Percentiles rank a stretch among this genome's conserved stretches.
Conservation (phyloP, 257 asterid species). For the Fraxinus excelsior region DNA sequence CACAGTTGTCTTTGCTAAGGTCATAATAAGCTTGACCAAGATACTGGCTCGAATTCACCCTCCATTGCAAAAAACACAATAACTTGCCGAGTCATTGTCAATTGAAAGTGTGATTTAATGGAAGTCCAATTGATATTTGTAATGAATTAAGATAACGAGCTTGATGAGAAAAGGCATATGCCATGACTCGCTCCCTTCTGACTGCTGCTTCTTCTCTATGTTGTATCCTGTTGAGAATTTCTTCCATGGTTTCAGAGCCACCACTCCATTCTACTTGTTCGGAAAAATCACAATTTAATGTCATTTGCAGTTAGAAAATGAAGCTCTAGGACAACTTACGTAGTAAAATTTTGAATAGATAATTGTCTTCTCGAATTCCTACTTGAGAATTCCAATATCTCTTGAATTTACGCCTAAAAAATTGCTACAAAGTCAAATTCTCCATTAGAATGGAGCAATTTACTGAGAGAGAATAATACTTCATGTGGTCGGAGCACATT, state of each 20-base stretch:
- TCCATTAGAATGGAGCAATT: background rate
- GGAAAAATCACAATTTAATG: background rate
- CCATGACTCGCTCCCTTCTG: conserved; percentile 72
- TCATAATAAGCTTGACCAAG: conserved; percentile 76
- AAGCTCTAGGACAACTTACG: background rate
- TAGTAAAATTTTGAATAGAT: conserved; percentile 1
- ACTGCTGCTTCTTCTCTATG: conserved; percentile 68
- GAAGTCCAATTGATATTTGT: background rate
- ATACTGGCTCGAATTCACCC: conserved; percentile 56
- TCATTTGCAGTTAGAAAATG: background rate
- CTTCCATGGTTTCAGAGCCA: conserved; percentile 80
- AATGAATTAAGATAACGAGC: conserved; percentile 30
- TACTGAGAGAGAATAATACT: background rate
- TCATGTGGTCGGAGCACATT: background rate
- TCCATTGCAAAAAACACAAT: conserved; percentile 47
- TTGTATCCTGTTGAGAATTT: conserved; percentile 63
- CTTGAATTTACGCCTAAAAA: background rate
- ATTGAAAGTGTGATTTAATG: background rate
- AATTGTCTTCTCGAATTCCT: conserved; percentile 14
- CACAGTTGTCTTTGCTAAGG: conserved; percentile 75
- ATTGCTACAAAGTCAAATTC: background rate
- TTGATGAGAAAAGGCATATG: conserved; percentile 83
- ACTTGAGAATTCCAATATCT: background rate
- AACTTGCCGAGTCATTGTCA: background rate
- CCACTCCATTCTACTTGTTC: conserved; percentile 74